A percentile compares a stretch with the other conserved stretches of the same genome.
Conservation (phyloP, 768 basidiomycete species). For the Lentinula raphanica region DNA sequence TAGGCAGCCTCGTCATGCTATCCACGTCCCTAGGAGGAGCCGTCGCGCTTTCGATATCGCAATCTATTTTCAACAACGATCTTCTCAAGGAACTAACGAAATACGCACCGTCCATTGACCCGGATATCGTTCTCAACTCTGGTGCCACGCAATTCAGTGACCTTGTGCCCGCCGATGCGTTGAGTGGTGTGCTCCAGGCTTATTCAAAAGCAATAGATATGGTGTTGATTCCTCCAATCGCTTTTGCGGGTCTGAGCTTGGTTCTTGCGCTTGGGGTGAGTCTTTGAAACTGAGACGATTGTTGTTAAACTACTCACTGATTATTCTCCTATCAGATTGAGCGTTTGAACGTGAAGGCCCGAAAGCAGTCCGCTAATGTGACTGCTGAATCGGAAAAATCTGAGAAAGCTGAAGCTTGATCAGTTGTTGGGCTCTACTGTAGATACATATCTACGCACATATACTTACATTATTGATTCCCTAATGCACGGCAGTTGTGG, state of each 20-base stretch:
- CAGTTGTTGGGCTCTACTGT: too few relatives aligned
- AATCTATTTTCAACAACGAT: slow-evolving; percentile 10
- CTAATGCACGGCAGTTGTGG: too few relatives aligned
- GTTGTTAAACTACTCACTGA: neutral
- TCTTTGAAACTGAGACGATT: neutral
- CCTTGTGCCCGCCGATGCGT: neutral
- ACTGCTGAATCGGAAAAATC: neutral
- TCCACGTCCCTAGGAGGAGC: slow-evolving; percentile 8
- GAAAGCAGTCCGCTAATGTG: neutral
- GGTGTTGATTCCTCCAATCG: slow-evolving; percentile 11
- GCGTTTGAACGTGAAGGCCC: neutral
- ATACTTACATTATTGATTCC: too few relatives aligned
- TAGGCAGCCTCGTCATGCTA: slow-evolving; percentile 9
- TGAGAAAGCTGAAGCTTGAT: neutral
- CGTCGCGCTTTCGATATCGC: slow-evolving; percentile 8
- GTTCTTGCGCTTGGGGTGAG: neutral
- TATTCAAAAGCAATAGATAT: slow-evolving; percentile 9
- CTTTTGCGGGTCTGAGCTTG: slow-evolving; percentile 7
- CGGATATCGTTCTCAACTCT: neutral
- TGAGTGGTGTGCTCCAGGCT: slow-evolving; percentile 9
- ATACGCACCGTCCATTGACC: slow-evolving; percentile 7
- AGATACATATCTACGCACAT: too few relatives aligned
- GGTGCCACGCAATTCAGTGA: slow-evolving; percentile 9
- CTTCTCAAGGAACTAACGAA: slow-evolving; percentile 1
- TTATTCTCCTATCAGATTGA: neutral